A percentile compares a stretch with the other conserved stretches of the same genome.
Conservation (phyloP, 1,139 yeast species). For the Sugiyamaella paludigena region DNA sequence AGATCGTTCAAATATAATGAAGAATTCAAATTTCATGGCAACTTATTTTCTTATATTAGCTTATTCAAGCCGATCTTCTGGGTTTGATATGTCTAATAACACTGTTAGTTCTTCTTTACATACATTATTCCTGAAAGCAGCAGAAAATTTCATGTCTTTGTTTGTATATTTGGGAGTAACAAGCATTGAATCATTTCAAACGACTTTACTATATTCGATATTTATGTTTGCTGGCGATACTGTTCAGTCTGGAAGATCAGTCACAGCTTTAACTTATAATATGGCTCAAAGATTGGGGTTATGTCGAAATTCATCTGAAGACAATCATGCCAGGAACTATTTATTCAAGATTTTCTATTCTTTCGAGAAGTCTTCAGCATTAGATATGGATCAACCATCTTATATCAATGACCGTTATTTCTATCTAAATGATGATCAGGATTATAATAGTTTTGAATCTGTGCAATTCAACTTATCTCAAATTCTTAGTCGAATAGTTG, state of each 20-base stretch:
- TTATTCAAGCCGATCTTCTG: slow-evolving; percentile 15
- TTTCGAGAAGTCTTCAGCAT: slow-evolving; percentile 14
- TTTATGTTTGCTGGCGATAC: slow-evolving; percentile 18
- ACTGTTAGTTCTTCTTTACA: slow-evolving; percentile 14
- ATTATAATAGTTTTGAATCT: background rate
- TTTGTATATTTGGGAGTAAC: slow-evolving; percentile 12
- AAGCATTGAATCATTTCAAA: slow-evolving; percentile 9
- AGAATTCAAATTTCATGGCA: slow-evolving; percentile 11
- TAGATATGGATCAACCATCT: slow-evolving; percentile 15
- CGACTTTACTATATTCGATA: slow-evolving; percentile 12
- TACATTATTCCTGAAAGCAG: slow-evolving; percentile 10
- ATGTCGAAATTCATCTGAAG: slow-evolving; percentile 1
- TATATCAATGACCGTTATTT: slow-evolving; percentile 14
- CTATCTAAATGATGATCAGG: slow-evolving; percentile 1
- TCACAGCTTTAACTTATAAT: slow-evolving; percentile 8
- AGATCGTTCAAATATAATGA: background rate
- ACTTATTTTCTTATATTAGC: slow-evolving; percentile 12
- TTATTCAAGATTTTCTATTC: slow-evolving; percentile 9
- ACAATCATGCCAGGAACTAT: background rate
- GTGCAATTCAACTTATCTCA: slow-evolving; percentile 8
- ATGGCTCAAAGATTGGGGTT: slow-evolving; percentile 14
- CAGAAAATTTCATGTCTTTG: slow-evolving; percentile 13
- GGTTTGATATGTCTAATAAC: slow-evolving; percentile 11
- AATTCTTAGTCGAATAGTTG: slow-evolving; percentile 9
- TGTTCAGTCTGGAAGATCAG: slow-evolving; percentile 10